Conservation (phyloP, 2,329 filamentous ascomycete species). For the Ophiocordyceps camponoti-floridani region DNA sequence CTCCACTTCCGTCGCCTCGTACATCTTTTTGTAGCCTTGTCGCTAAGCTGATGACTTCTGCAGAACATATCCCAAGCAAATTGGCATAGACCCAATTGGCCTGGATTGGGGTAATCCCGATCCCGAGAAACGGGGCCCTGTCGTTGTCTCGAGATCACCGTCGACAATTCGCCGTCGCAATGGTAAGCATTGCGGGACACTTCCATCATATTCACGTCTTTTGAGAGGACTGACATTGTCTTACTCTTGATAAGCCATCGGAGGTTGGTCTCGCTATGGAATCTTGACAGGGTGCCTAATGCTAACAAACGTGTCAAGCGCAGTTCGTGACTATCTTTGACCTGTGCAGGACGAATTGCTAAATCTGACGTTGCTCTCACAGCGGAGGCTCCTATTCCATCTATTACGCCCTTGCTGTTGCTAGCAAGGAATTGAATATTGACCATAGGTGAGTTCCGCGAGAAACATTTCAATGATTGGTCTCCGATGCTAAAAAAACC, state of each 20-base stretch:
- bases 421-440: slow-evolving; percentile 69
- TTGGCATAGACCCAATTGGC: slow-evolving; percentile 77
- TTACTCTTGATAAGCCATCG: slow-evolving; percentile 25
- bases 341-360: background rate
- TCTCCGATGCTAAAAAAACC: background rate
- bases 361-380: background rate
- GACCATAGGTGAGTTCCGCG: slow-evolving; percentile 43
- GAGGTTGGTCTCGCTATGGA: slow-evolving; percentile 24
- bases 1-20: background rate
- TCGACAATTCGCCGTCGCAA: slow-evolving; percentile 68
- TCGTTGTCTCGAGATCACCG: slow-evolving; percentile 64
- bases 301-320: slow-evolving; percentile 10
- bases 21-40: background rate
- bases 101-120: slow-evolving; percentile 78
- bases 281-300: background rate
- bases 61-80: slow-evolving; percentile 80
- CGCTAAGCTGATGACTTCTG: slow-evolving; percentile 2
- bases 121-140: slow-evolving; percentile 59
- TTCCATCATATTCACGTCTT: no score
- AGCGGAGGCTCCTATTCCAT: slow-evolving; percentile 84
- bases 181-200: slow-evolving; percentile 31
- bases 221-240: slow-evolving; percentile 2
- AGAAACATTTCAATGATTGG: no score
- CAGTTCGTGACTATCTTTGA: slow-evolving; percentile 11
- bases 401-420: slow-evolving; percentile 84